Percentiles rank a stretch among this genome's conserved stretches.
phyloP scores from a whole-genome alignment of 257 asterid species.

The Solanum etuberosum region DNA sequence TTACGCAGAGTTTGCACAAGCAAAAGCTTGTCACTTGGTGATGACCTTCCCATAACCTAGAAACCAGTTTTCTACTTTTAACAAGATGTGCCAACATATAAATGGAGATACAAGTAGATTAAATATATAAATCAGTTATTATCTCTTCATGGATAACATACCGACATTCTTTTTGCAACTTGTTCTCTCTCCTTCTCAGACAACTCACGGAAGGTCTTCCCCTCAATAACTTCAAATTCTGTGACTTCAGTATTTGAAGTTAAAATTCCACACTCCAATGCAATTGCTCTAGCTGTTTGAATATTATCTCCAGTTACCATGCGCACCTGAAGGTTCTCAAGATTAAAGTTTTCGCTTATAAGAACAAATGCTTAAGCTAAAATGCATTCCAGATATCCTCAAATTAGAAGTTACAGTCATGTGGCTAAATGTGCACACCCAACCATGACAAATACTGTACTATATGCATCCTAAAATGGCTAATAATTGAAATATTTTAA shows the following conservation, averaged over 20 bases:
- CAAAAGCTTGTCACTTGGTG: slow-evolving; percentile 91
- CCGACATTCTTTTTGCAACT: slow-evolving; percentile 51
- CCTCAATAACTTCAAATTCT: slow-evolving; percentile 65
- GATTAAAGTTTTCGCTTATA: neutral
- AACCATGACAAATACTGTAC: neutral
- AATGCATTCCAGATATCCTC: neutral
- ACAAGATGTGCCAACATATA: neutral
- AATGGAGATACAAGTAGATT: neutral
- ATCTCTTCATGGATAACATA: slow-evolving; percentile 17
- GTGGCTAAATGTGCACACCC: neutral
- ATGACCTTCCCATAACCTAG: slow-evolving; percentile 93
- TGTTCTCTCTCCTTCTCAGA: slow-evolving; percentile 66
- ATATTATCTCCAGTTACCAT: slow-evolving; percentile 97
- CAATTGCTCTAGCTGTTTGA: slow-evolving; percentile 95
- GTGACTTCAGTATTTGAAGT: slow-evolving; percentile 42
- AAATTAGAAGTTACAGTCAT: neutral
- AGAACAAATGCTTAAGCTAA: neutral
- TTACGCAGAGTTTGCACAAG: slow-evolving; percentile 84
- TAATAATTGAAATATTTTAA: neutral
- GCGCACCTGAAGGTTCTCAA: slow-evolving; percentile 52
- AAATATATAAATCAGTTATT: neutral
- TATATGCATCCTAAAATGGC: neutral
- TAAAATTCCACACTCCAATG: slow-evolving; percentile 86
- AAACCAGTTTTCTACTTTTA: slow-evolving; percentile 7
- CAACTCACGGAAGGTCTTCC: slow-evolving; percentile 74